Base-by-base conservation (phyloP, 163 green algal species). In the Coccomyxa subellipsoidea region DNA sequence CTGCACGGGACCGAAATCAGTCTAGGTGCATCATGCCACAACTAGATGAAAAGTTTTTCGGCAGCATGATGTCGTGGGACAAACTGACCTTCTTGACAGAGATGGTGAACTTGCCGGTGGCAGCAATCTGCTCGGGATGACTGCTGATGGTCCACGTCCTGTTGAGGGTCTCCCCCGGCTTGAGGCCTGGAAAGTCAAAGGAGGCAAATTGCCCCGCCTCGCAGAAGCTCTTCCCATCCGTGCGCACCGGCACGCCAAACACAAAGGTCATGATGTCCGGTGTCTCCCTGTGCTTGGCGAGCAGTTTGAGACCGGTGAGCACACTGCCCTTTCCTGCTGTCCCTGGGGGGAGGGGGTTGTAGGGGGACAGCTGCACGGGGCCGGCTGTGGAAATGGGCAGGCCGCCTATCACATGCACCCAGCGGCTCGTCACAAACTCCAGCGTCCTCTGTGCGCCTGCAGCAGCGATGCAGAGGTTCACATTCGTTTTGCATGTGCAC, bases 361-460 rank as follows among this genome's bases (percentile, higher is more conserved):
- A 59, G 47, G 31, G 31, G 21, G 31, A 36, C 4, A 76, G 69
- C 69, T 38, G n/a, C 69, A 76, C 69, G 7, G 73, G 36, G 4
- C 81, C 81, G 4, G 32, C 34, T 29, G 38, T 35, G 7, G 39
- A 18, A 5, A 84, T 35, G n/a, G 73, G 81, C 75, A 84, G 53
- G 27, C 34, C 75, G 36, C 73, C 81, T 4, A 39, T 69, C 0
- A 81, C 75, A 40, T 81, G 73, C 7, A 84, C 81, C 81, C 73
- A 84, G 36, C 36, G 53, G 23, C 76, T 27, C n/a, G 75, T 81
- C 36, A 78, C 59, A 59, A 85, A 81, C 31, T 40, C 7, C 18
- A 85, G 21, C 10, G 76, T 79, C 21, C 76, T 59, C 77, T 85
- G 69, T 1, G 87, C 84, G 0, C 87, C 87, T 21, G 87, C 47